Evolutionary conservation across 495 filamentous ascomycete genomes (phyloP), one percentile per base, ranked within the genome.

Genomic region (Penicillium silybi): DNA sequence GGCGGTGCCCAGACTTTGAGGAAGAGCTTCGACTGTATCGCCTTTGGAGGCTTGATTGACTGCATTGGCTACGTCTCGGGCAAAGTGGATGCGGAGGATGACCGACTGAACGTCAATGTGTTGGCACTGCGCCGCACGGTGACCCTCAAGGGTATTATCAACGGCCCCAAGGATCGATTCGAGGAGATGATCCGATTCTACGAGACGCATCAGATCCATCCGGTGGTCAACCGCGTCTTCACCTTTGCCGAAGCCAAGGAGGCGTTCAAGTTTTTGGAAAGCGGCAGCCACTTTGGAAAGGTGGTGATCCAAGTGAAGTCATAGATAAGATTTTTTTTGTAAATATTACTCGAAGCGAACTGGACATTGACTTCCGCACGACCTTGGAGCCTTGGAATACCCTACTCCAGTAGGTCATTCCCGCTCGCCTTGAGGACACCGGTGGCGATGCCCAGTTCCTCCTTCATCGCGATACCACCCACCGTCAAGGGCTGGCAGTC

Each of bases 231-330:
- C 59, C 74, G 64, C 48, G 65, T 81, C 10, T 88, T 88, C 56
- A 57, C 61, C 0, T 76, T 88, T 10, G 78, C 78, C 2, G 64
- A 81, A 48, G 52, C 72, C 0, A 76, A 73, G 54, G 76, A 86
- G 42, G 75, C 75, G 1, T 77, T 75, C 47, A 56, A 67, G 46
- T 75, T 73, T 45, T 44, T 87, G 76, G 86, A 80, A 72, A 80
- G 78, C 43, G 76, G 85, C 62, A 82, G 81, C 47, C 88, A 93
- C 64, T 85, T 90, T 69, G 88, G 88, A 6, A 91, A 91, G 69
- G 65, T 90, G 4, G 76, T 75, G 9, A 85, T 90, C 59, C 79
- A 77, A 58, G 79, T 87, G 39, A 47, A 62, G 20, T 48, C 50
- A 34, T 49, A 41, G 41, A 22, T 25, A 9, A 4, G 27, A 26